These are phyloP conservation scores for Saccharomycopsis fibuligera DNA, from an alignment of 805 yeast species.

Conservation along the genomic window DNA sequence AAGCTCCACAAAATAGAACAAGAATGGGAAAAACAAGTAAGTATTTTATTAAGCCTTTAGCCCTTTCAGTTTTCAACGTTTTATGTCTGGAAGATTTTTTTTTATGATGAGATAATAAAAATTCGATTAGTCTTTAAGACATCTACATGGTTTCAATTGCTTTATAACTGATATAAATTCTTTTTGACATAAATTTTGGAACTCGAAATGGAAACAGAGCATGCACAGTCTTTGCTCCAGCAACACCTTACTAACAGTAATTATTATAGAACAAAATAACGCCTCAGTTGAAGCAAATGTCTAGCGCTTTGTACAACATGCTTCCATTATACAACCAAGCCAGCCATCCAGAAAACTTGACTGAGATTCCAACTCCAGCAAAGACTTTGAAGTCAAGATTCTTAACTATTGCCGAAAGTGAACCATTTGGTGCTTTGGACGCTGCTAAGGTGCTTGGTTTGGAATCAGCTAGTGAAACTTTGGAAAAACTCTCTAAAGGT, in stretches of 20 bases:
- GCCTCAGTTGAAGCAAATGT: slow-evolving; percentile 52
- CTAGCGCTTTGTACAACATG: slow-evolving; percentile 63
- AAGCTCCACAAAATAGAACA: slow-evolving; percentile 62
- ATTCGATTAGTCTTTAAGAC: slow-evolving; percentile 83
- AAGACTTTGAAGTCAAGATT: slow-evolving; percentile 78
- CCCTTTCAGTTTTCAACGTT: slow-evolving; percentile 1
- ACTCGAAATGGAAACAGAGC: not conserved
- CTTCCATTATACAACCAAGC: slow-evolving; percentile 63
- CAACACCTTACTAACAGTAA: slow-evolving; percentile 31
- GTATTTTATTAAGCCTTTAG: slow-evolving; percentile 28
- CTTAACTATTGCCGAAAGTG: slow-evolving; percentile 85
- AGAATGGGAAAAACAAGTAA: slow-evolving; percentile 53
- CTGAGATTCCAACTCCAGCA: slow-evolving; percentile 90
- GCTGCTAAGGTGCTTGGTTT: slow-evolving; percentile 80
- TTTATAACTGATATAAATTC: slow-evolving; percentile 4
- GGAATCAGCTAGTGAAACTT: slow-evolving; percentile 80
- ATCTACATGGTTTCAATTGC: slow-evolving; percentile 44
- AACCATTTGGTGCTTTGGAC: slow-evolving; percentile 93
- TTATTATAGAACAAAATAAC: slow-evolving; percentile 40
- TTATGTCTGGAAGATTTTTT: not conserved
- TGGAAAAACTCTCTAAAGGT: slow-evolving; percentile 57
- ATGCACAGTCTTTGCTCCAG: not conserved
- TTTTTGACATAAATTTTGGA: not conserved
- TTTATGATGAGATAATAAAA: slow-evolving; percentile 41
- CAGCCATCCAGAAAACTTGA: slow-evolving; percentile 59